These are phyloP conservation scores for Phytopythium aichiense DNA, from an alignment of 352 stramenopile species.

Conservation along the genomic window DNA sequence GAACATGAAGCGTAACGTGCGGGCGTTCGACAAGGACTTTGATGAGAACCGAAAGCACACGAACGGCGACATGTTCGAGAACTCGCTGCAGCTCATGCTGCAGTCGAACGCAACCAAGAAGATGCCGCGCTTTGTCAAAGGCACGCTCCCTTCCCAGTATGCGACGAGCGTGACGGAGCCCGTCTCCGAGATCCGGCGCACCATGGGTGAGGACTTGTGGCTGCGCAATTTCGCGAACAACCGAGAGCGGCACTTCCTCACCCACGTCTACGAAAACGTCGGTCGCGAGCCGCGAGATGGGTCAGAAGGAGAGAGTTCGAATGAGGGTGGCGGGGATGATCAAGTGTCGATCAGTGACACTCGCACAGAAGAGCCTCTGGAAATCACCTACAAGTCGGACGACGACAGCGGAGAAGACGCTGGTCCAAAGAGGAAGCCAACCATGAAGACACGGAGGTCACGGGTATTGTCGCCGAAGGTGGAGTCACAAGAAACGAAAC, in stretches of 20 bases:
- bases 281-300: slow-evolving; percentile 2
- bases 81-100: slow-evolving; percentile 16
- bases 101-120: slow-evolving; percentile 23
- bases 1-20: slow-evolving; percentile 21
- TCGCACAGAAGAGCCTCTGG: background rate
- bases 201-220: slow-evolving; percentile 22
- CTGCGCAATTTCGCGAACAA: slow-evolving; percentile 29
- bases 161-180: slow-evolving; percentile 14
- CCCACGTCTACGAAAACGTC: slow-evolving; percentile 20
- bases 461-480: background rate
- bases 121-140: slow-evolving; percentile 22
- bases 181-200: slow-evolving; percentile 13
- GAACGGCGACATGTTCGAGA: slow-evolving; percentile 25
- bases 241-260: slow-evolving; percentile 16
- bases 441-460: background rate
- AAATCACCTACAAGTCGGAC: slow-evolving; percentile 3
- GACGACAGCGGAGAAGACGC: background rate
- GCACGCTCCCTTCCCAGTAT: slow-evolving; percentile 25
- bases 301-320: slow-evolving; percentile 5
- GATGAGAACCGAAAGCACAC: slow-evolving; percentile 23
- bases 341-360: background rate
- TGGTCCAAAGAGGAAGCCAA: background rate
- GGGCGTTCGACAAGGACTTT: slow-evolving; percentile 17
- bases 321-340: background rate
- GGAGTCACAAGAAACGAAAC: background rate